These are phyloP conservation scores for Kluyveromyces wickerhamii DNA, from an alignment of 805 yeast genomes.

Conservation along the genomic window DNA sequence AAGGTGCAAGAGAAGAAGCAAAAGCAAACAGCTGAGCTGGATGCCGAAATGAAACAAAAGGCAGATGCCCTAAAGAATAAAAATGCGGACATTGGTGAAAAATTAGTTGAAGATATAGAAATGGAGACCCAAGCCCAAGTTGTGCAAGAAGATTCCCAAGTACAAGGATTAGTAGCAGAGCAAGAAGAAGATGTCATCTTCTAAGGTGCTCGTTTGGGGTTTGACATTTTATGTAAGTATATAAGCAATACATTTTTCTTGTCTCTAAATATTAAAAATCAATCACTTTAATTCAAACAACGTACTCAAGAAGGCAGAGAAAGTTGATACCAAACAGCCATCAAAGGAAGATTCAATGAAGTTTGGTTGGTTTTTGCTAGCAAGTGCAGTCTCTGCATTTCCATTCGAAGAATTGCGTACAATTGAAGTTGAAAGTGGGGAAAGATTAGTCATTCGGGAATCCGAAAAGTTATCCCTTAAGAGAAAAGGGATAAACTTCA, in stretches of 20 bases:
- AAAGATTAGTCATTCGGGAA: constrained; percentile 31
- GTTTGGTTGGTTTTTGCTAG: not conserved
- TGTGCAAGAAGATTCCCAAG: constrained; percentile 10
- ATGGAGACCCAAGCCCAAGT: constrained; percentile 11
- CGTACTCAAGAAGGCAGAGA: too few relatives aligned
- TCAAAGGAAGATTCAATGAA: too few relatives aligned
- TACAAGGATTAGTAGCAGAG: constrained; percentile 29
- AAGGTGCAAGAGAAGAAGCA: constrained; percentile 95
- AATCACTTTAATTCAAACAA: too few relatives aligned
- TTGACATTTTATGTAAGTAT: too few relatives aligned
- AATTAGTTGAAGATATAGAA: constrained; percentile 22
- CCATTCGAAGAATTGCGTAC: constrained; percentile 14
- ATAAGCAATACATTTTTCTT: too few relatives aligned
- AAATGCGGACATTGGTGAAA: constrained; percentile 17
- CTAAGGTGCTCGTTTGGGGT: too few relatives aligned
- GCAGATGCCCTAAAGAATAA: too few relatives aligned
- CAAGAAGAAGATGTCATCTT: constrained; percentile 42
- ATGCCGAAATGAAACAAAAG: constrained; percentile 37
- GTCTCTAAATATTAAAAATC: too few relatives aligned
- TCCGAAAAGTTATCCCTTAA: constrained; percentile 37
- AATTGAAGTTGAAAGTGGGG: constrained; percentile 19
- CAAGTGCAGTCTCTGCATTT: constrained; percentile 1
- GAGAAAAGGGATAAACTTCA: constrained; percentile 44
- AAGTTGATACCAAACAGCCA: too few relatives aligned
- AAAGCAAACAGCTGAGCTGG: constrained; percentile 60